A percentile compares a stretch with the other conserved stretches of the same genome.
These are phyloP conservation scores for Yamadazyma olivae DNA, from an alignment of 805 yeast genomes.

Conservation along the genomic window DNA sequence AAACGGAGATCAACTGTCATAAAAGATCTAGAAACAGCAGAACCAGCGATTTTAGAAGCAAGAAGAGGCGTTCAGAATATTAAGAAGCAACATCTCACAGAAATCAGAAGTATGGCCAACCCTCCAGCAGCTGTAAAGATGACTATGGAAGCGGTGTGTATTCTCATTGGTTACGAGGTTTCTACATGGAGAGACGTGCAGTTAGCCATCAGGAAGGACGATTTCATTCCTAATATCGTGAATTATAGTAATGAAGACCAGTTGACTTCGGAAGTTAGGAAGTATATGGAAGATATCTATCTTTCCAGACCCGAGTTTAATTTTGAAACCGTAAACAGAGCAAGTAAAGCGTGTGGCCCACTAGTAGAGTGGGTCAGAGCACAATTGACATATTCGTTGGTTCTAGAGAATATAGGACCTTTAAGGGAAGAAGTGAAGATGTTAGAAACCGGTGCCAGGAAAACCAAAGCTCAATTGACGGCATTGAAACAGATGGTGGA, in stretches of 20 bases:
- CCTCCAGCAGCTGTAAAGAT: slow-evolving; percentile 88
- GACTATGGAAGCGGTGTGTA: slow-evolving; percentile 85
- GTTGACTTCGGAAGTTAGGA: slow-evolving; percentile 51
- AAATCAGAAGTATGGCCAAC: slow-evolving; percentile 80
- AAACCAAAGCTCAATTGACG: slow-evolving; percentile 62
- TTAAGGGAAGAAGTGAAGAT: slow-evolving; percentile 58
- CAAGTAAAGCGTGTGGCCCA: slow-evolving; percentile 96
- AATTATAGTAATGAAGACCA: slow-evolving; percentile 62
- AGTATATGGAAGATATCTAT: slow-evolving; percentile 56
- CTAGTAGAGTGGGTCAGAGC: slow-evolving; percentile 85
- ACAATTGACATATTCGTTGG: slow-evolving; percentile 72
- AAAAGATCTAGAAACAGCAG: slow-evolving; percentile 68
- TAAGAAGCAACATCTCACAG: slow-evolving; percentile 88
- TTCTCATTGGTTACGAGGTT: slow-evolving; percentile 68
- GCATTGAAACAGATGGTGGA: slow-evolving; percentile 81
- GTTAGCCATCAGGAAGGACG: slow-evolving; percentile 75
- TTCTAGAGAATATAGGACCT: slow-evolving; percentile 72
- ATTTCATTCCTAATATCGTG: slow-evolving; percentile 81
- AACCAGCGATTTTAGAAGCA: slow-evolving; percentile 83
- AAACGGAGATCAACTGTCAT: slow-evolving; percentile 53
- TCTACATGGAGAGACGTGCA: slow-evolving; percentile 81
- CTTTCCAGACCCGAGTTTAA: slow-evolving; percentile 63
- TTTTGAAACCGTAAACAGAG: slow-evolving; percentile 74
- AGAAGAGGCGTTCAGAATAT: slow-evolving; percentile 87
- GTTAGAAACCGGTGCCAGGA: slow-evolving; percentile 58